Evolutionary conservation across 305 asterid genomes (phyloP).

Genomic region (Fraxinus paxiana): DNA sequence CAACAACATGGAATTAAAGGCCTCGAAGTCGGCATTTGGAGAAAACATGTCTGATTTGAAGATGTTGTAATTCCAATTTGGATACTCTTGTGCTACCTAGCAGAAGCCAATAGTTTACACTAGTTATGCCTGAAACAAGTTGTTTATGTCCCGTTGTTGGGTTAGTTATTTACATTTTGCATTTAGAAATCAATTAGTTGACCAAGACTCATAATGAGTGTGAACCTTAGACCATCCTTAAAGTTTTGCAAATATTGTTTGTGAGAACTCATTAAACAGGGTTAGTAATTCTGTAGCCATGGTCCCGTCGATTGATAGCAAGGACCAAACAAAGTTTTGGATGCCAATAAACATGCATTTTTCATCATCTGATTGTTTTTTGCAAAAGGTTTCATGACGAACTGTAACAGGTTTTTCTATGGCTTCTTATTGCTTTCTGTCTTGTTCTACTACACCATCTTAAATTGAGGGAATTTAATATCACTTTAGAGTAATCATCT

Average conservation of each 20-base stretch:
- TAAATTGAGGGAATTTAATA: neutral
- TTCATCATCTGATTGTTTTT: neutral
- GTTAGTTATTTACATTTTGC: neutral
- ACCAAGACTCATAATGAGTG: neutral
- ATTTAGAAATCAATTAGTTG: neutral
- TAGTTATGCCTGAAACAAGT: neutral
- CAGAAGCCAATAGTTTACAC: neutral
- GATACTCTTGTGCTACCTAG: neutral
- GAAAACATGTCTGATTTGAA: neutral
- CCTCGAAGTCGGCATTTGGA: neutral
- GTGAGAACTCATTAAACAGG: neutral
- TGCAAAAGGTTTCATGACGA: neutral
- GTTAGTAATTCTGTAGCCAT: neutral
- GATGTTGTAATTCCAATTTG: neutral
- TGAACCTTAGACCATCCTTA: neutral
- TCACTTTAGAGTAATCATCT: constrained; percentile 1
- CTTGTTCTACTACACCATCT: neutral
- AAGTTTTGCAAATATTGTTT: neutral
- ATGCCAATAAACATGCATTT: neutral
- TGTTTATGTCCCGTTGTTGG: neutral
- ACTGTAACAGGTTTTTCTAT: neutral
- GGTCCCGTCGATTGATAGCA: neutral
- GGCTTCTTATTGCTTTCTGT: neutral
- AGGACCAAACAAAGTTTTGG: neutral
- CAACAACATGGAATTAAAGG: neutral